phyloP scores from a whole-genome alignment of 2,329 filamentous ascomycete species.

The Leptographium wingfieldii region DNA sequence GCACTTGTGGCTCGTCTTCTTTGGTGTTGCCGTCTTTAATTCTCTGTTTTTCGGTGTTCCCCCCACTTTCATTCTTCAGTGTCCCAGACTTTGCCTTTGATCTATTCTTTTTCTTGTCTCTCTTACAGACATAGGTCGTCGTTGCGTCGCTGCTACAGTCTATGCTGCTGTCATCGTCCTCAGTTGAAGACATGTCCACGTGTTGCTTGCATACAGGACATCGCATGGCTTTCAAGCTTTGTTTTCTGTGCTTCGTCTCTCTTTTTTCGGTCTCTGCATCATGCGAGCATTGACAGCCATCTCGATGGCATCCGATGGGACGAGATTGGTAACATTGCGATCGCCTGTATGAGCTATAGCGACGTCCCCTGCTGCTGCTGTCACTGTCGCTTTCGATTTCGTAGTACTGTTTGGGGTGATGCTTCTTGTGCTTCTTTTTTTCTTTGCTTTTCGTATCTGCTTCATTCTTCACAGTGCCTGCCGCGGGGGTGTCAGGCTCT shows the following conservation, averaged over 20 bases:
- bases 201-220: not conserved
- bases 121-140: not conserved
- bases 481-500: not conserved
- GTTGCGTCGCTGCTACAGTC: not conserved
- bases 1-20: not conserved
- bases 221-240: not conserved
- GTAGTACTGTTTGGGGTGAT: not conserved
- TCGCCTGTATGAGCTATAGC: not conserved
- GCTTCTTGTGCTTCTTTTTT: not conserved
- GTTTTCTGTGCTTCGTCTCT: not conserved
- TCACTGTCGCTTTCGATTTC: not conserved
- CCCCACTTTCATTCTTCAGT: not conserved
- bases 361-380: not conserved
- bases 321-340: not conserved
- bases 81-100: not conserved
- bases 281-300: not conserved
- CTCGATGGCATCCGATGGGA: not conserved
- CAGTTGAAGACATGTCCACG: not conserved
- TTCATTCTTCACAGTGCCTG: not conserved
- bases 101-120: not conserved
- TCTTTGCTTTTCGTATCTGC: not conserved
- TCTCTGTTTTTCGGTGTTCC: too few relatives aligned
- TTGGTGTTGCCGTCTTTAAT: not conserved
- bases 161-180: too few relatives aligned
- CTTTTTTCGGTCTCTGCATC: not conserved